Conservation (phyloP, 306 rosid genomes). For the Dalbergia cultrata region DNA sequence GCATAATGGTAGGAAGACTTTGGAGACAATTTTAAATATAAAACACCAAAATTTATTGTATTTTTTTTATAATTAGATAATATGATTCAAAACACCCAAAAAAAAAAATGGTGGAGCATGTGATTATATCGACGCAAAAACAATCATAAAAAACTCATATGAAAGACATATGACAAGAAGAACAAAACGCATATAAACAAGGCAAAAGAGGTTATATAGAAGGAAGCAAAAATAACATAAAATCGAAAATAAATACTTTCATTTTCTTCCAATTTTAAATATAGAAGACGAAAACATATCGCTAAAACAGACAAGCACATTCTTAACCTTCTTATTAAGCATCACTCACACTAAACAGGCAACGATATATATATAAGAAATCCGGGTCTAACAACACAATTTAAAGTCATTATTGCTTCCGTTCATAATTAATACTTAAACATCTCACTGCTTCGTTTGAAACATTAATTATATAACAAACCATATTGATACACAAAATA, state of each 20-base stretch:
- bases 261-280: no score
- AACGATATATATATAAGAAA: constrained; percentile 47
- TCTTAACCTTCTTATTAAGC: constrained; percentile 45
- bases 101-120: no score
- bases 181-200: no score
- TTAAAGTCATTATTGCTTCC: constrained; percentile 51
- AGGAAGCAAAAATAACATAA: no score
- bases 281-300: background rate
- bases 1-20: constrained; percentile 15
- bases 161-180: no score
- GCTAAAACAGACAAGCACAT: constrained; percentile 51
- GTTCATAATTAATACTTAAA: constrained; percentile 49
- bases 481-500: constrained; percentile 57
- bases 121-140: no score
- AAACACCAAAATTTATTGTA: background rate
- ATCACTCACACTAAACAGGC: constrained; percentile 45
- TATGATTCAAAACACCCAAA: no score
- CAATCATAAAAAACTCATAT: no score
- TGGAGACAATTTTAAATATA: constrained; percentile 22
- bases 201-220: no score
- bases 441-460: constrained; percentile 48
- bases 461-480: constrained; percentile 45
- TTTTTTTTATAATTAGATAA: no score
- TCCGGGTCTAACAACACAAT: constrained; percentile 50
- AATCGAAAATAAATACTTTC: no score